A percentile compares a stretch with the other conserved stretches of the same genome.
phyloP scores from a whole-genome alignment of 2,329 filamentous ascomycete species.

The Pseudocercospora musae region DNA sequence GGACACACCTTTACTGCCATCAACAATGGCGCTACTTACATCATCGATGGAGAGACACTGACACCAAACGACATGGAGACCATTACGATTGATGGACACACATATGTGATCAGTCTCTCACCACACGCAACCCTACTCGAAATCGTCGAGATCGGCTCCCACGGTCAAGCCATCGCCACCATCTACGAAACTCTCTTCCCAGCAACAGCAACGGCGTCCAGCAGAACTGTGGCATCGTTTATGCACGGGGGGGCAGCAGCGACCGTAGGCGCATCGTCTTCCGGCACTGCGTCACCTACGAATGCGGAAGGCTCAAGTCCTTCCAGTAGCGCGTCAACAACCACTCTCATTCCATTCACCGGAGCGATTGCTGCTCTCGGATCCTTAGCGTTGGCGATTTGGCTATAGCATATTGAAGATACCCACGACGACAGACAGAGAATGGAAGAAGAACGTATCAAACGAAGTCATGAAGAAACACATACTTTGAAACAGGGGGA shows the following conservation, averaged over 20 bases:
- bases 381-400: conserved; percentile 12
- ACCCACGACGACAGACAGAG: background rate
- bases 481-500: background rate
- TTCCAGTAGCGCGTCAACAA: background rate
- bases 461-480: background rate
- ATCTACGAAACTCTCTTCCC: conserved; percentile 39
- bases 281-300: background rate
- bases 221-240: conserved; percentile 19
- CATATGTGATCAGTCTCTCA: conserved; percentile 33
- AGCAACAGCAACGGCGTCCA: conserved; percentile 34
- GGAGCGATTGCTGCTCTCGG: conserved; percentile 2
- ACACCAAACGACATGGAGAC: conserved; percentile 35
- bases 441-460: background rate
- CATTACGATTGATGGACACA: conserved; percentile 28
- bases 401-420: conserved; percentile 8
- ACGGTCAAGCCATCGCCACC: conserved; percentile 33
- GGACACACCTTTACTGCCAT: conserved; percentile 31
- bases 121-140: conserved; percentile 38
- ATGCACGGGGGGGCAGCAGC: conserved; percentile 3
- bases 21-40: conserved; percentile 34
- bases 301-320: background rate
- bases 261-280: conserved; percentile 8
- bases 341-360: background rate
- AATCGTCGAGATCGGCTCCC: conserved; percentile 34
- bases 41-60: conserved; percentile 41